Base-by-base conservation (phyloP, 73 alveolate species). In the Paramecium bursaria region DNA sequence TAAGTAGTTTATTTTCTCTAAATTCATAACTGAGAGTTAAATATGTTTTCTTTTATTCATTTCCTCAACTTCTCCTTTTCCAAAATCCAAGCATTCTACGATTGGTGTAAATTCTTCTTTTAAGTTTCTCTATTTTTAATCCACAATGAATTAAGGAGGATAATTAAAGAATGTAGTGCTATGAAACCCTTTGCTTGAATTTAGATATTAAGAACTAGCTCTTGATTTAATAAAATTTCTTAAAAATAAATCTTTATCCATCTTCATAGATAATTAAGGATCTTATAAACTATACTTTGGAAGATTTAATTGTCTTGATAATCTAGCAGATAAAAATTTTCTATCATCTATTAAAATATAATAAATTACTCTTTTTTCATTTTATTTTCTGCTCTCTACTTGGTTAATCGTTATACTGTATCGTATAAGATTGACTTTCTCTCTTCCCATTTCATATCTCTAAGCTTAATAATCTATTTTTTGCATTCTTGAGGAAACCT, bases 31-130 rank as follows among this genome's bases (percentile, higher is more conserved):
- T 26, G 46, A 51, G 4, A 51, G 27, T 15, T 51, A 19, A 21
- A 51, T 44, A 25, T 51, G 27, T 11, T 33, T 51, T 51, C 74
- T 19, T 51, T 51, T 51, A 25, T 44, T 51, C 74, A 51, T 51
- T 4, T 51, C 74, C 27, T 51, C 74, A 22, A 44, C 74, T 7
- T 51, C 74, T 21, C 74, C 74, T 9, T 51, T 51, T 0, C 74
- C 74, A 21, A 51, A 51, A 51, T 51, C 74, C 27, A 51, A 21
- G 1, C 46, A 44, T 26, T 44, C 27, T 26, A 25, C 27, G 6
- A 51, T 51, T 51, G 74, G 74, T 26, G 23, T 51, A 13, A 51
- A 17, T 51, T 33, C 46, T 3, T 51, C 74, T 22, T 51, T 51
- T 51, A 51, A 4, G 23, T 26, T 26, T 10, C 27, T 51, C 10